These are phyloP conservation scores for Globisporangium echinulatum DNA, from an alignment of 352 stramenopile genomes.

Conservation along the genomic window DNA sequence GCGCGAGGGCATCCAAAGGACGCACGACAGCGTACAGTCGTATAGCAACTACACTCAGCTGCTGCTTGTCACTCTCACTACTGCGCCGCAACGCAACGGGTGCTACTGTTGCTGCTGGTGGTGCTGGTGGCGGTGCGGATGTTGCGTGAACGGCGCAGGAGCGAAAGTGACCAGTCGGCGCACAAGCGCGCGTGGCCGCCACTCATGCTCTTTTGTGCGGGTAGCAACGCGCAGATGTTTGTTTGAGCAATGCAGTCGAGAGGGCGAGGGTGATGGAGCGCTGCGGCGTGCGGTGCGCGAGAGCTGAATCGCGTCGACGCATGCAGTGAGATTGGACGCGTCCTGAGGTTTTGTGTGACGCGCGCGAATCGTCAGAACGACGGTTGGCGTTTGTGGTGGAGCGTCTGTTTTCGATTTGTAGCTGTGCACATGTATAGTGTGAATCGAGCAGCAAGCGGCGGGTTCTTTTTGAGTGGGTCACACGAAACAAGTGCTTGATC, in stretches of 20 bases:
- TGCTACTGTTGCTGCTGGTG: background rate
- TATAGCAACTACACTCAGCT: background rate
- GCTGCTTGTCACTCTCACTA: background rate
- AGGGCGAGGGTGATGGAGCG: background rate
- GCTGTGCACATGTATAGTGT: no score
- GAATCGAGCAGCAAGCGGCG: no score
- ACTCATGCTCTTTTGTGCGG: background rate
- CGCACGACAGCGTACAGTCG: background rate
- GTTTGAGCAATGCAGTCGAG: slow-evolving; percentile 10
- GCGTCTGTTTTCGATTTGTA: no score
- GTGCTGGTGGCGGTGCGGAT: no score
- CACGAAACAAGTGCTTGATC: no score
- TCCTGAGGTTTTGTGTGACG: no score
- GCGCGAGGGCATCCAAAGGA: background rate
- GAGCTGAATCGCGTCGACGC: background rate
- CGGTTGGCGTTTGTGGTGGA: no score
- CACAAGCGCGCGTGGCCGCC: background rate
- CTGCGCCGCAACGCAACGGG: background rate
- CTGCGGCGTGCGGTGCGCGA: no score
- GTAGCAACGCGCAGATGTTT: background rate
- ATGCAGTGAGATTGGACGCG: background rate
- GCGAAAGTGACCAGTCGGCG: no score
- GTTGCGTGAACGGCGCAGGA: no score
- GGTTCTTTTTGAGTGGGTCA: no score
- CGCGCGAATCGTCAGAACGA: no score